A percentile compares a stretch with the other conserved stretches of the same genome.
These are phyloP conservation scores for Pseudozyma sp. DNA, from an alignment of 1,284 basidiomycete genomes.

Conservation along the genomic window DNA sequence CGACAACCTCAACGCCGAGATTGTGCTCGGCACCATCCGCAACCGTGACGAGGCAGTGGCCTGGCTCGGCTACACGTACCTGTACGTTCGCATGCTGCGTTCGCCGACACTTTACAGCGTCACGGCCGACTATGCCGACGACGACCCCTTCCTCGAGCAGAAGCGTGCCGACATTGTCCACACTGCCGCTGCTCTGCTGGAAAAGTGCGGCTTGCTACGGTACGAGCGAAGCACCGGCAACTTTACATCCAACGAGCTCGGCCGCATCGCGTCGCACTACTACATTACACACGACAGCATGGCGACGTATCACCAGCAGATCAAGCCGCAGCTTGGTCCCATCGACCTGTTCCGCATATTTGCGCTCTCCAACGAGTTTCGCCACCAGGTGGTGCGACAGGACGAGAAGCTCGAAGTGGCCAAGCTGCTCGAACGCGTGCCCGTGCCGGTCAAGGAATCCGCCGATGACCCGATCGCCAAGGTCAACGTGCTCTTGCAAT, in stretches of 20 bases:
- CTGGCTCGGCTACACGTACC: conserved; percentile 74
- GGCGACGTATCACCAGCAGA: conserved; percentile 95
- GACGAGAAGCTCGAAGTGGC: conserved; percentile 77
- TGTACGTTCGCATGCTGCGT: conserved; percentile 94
- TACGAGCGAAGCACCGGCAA: conserved; percentile 90
- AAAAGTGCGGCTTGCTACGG: conserved; percentile 92
- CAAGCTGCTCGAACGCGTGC: conserved; percentile 93
- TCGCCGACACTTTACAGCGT: conserved; percentile 90
- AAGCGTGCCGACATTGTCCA: conserved; percentile 94
- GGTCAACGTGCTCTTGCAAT: conserved; percentile 94
- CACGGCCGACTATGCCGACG: conserved; percentile 88
- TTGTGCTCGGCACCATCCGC: conserved; percentile 92
- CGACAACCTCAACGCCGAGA: conserved; percentile 97
- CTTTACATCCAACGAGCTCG: conserved; percentile 77
- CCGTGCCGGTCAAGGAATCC: conserved; percentile 95
- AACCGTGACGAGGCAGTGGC: conserved; percentile 95
- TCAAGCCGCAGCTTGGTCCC: conserved; percentile 85
- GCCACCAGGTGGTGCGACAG: conserved; percentile 79
- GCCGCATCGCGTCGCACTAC: conserved; percentile 94
- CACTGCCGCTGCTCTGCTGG: conserved; percentile 90
- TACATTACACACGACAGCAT: conserved; percentile 97
- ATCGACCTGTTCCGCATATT: conserved; percentile 97
- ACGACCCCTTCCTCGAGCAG: conserved; percentile 85
- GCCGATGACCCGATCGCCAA: conserved; percentile 97
- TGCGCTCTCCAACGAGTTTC: conserved; percentile 96